Evolutionary conservation across 352 stramenopile species (phyloP).

Genomic region (Blastocystis sp.): DNA sequence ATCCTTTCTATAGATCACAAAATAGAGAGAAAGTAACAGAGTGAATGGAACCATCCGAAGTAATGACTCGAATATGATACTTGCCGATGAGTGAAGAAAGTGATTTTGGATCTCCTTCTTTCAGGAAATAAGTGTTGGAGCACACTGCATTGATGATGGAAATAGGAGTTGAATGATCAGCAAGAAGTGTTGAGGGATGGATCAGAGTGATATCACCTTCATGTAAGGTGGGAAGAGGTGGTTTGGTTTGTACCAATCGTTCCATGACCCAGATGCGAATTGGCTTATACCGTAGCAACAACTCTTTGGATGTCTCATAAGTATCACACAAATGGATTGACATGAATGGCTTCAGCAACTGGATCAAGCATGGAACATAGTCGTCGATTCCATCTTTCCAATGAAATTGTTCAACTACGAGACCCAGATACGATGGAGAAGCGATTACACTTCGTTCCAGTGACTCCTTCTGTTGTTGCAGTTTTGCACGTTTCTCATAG

Average conservation of each 20-base stretch:
- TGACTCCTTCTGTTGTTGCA: not conserved
- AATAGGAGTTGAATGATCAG: not conserved
- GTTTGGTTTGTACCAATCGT: not conserved
- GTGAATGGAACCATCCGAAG: not conserved
- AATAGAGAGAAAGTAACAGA: not conserved
- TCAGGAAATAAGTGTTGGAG: not conserved
- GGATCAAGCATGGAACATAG: not conserved
- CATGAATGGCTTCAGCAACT: not conserved
- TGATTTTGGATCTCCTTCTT: not conserved
- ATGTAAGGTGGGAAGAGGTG: not conserved
- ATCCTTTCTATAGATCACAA: not conserved
- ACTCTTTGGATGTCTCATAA: not conserved
- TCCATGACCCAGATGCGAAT: conserved; percentile 4
- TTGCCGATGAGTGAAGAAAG: not conserved
- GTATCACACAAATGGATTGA: not conserved
- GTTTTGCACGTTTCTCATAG: not conserved
- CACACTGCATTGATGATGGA: not conserved
- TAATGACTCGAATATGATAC: not conserved
- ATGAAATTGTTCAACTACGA: not conserved
- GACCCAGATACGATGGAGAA: not conserved
- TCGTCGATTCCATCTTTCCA: not conserved
- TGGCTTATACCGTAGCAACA: not conserved
- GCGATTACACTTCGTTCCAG: not conserved
- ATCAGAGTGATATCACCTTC: not conserved
- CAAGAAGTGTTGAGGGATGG: not conserved